Evolutionary conservation across 169 alveolate species (phyloP).

Genomic region (Cryptosporidium viatorum): DNA sequence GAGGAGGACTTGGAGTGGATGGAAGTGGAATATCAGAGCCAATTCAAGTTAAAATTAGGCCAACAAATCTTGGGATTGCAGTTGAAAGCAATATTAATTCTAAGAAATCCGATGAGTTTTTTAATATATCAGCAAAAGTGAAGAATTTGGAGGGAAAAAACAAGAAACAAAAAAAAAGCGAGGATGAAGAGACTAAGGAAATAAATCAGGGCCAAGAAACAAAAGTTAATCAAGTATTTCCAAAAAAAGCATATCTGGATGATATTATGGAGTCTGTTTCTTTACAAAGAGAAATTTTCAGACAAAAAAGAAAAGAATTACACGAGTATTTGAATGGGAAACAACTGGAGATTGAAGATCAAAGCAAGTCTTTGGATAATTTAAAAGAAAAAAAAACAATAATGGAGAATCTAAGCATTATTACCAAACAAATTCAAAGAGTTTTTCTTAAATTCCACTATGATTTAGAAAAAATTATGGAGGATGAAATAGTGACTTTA

Average conservation of each 20-base stretch:
- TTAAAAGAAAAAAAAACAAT: constrained; percentile 16
- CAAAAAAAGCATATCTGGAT: neutral
- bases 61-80: constrained; percentile 3
- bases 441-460: constrained; percentile 1
- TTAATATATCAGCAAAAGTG: neutral
- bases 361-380: neutral
- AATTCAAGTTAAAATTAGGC: neutral
- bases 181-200: neutral
- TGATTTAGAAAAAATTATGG: constrained; percentile 12
- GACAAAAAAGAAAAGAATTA: neutral
- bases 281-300: neutral
- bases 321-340: neutral
- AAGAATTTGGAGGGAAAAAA: neutral
- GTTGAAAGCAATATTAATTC: neutral
- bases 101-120: neutral
- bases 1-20: constrained; percentile 72
- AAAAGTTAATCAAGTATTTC: neutral
- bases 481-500: constrained; percentile 18
- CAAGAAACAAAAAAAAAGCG: neutral
- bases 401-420: neutral
- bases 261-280: constrained; percentile 22
- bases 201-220: neutral
- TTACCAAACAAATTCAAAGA: constrained; percentile 7
- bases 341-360: constrained; percentile 1
- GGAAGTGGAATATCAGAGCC: constrained; percentile 71